Evolutionary conservation across 2,329 filamentous ascomycete genomes (phyloP), one percentile per base, ranked within the genome.

Genomic region (Colletotrichum trifolii): DNA sequence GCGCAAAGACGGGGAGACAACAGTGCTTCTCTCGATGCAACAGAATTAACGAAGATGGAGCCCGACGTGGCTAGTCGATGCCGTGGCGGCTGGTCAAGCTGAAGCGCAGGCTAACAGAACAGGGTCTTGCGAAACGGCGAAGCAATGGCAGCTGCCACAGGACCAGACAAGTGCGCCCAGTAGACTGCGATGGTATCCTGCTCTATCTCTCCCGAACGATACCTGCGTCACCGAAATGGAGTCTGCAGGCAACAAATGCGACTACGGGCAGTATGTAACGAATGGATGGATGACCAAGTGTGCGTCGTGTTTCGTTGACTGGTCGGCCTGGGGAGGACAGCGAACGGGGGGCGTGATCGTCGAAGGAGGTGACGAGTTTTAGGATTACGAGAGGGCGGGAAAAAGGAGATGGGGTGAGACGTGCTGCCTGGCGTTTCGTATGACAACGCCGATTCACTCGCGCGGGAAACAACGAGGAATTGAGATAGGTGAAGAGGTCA

Each of bases 401-500:
- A 59, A 58, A 49, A 49, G 60, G 49, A 60, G 60, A 66, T 38
- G 39, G 57, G 25, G 57, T 54, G 48, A 45, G 46, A 42, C 40
- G 54, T 59, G 60, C 45, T 66, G 64, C 52, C 64, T 64, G 64
- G 49, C 54, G 54, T 60, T 64, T 58, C 54, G 64, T 64, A 54
- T 36, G 48, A 66, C 54, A 64, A 66, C 60, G 64, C 59, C 47
- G 45, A 45, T 38, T 64, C 59, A 60, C 48, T 64, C 60, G 54
- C 50, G 64, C 54, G 54, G 49, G 60, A 64, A 50, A 57, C 58
- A 63, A 62, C 46, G 43, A 64, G 60, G 49, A 50, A 54, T 64
- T 49, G 45, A 49, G 48, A 60, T 43, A 35, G 54, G 47, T 54
- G 39, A 45, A 54, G 54, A 66, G 48, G 43, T 45, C 48, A 59